These are phyloP conservation scores for Kluyveromyces aestuarii DNA, from an alignment of 805 yeast species.

Conservation along the genomic window DNA sequence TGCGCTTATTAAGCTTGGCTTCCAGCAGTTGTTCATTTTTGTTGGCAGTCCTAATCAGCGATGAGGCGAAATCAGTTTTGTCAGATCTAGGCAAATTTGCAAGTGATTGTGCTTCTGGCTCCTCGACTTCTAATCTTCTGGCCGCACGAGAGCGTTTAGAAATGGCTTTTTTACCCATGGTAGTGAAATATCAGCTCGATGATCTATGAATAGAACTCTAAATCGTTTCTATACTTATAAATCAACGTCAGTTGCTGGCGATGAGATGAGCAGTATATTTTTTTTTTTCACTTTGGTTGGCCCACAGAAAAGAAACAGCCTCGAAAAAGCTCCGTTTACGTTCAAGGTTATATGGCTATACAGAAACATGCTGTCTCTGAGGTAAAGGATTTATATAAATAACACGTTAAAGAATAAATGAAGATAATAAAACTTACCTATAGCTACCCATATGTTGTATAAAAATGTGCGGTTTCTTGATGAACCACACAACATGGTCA, in stretches of 20 bases:
- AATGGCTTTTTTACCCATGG: slow-evolving; percentile 28
- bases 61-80: slow-evolving; percentile 49
- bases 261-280: background rate
- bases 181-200: background rate
- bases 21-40: slow-evolving; percentile 56
- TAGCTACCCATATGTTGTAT: too few species aligned
- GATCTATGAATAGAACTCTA: too few species aligned
- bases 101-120: slow-evolving; percentile 41
- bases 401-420: too few species aligned
- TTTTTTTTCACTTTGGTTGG: background rate
- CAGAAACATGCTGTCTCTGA: too few species aligned
- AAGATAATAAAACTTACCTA: too few species aligned
- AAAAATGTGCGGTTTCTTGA: background rate
- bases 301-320: background rate
- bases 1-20: slow-evolving; percentile 41
- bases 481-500: background rate
- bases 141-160: slow-evolving; percentile 74
- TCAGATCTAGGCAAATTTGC: slow-evolving; percentile 49
- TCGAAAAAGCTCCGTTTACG: too few species aligned
- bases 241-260: background rate
- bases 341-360: too few species aligned
- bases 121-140: slow-evolving; percentile 48
- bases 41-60: slow-evolving; percentile 57
- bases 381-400: too few species aligned
- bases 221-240: too few species aligned